Percentiles rank a stretch among this genome's conserved stretches.
Conservation (phyloP, 2,329 filamentous ascomycete genomes). For the Elsinoe perseae region DNA sequence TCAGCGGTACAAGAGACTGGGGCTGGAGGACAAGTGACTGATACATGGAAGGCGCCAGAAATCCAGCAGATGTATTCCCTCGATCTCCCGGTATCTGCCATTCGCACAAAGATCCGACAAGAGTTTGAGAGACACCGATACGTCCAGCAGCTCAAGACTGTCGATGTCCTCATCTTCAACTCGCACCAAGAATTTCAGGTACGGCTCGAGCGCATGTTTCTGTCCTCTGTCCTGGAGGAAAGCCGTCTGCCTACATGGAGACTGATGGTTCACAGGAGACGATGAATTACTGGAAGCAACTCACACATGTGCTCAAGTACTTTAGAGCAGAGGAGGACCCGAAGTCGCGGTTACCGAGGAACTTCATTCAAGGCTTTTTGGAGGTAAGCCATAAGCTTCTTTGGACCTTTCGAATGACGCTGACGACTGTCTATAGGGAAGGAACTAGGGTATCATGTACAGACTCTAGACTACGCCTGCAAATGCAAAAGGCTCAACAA, state of each 20-base stretch:
- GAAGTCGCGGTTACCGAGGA: conserved; percentile 67
- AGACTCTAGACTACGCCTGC: conserved; percentile 17
- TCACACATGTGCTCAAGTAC: conserved; percentile 91
- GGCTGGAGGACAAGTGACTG: conserved; percentile 13
- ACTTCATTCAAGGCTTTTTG: conserved; percentile 90
- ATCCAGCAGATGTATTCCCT: conserved; percentile 97
- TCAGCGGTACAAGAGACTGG: neutral
- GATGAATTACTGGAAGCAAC: conserved; percentile 98
- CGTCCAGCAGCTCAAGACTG: conserved; percentile 77
- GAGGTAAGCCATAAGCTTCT: conserved; percentile 56
- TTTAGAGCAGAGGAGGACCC: conserved; percentile 82
- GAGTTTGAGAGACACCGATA: conserved; percentile 95
- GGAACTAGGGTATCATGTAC: conserved; percentile 29
- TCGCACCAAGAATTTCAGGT: conserved; percentile 94
- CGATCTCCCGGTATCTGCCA: conserved; percentile 74
- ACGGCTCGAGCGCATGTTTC: too few species aligned
- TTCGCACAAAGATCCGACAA: conserved; percentile 90
- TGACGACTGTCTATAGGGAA: conserved; percentile 27
- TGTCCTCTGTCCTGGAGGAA: too few species aligned
- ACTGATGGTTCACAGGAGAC: conserved; percentile 61
- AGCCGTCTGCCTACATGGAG: too few species aligned
- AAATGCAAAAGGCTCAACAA: conserved; percentile 17
- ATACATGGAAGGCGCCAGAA: conserved; percentile 66
- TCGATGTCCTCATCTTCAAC: conserved; percentile 85
- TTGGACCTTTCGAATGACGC: neutral